phyloP scores from a whole-genome alignment of 2,329 filamentous ascomycete species.

The Hypoxylon sp. region DNA sequence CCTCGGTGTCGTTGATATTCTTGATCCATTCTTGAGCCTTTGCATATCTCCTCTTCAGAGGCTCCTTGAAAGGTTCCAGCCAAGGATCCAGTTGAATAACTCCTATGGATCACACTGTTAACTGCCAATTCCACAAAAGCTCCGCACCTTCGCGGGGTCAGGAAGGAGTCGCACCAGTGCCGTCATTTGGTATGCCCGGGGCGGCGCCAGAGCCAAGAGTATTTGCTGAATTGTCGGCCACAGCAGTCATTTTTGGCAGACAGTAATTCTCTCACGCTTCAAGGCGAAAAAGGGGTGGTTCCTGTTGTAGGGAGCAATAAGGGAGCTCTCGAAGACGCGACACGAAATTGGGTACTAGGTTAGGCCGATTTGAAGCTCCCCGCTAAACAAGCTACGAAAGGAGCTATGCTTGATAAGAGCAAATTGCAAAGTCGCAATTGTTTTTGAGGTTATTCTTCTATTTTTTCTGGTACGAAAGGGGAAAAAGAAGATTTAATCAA shows the following conservation, averaged over 20 bases:
- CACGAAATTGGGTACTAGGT: conserved; percentile 27
- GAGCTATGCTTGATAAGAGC: conserved; percentile 35
- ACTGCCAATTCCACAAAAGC: conserved; percentile 17
- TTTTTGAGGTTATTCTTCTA: conserved; percentile 15
- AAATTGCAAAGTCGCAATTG: conserved; percentile 7
- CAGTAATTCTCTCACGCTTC: conserved; percentile 6
- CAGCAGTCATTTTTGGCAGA: conserved; percentile 54
- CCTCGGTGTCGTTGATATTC: conserved; percentile 85
- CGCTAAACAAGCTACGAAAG: conserved; percentile 42
- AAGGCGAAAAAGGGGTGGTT: conserved; percentile 14
- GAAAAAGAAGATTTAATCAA: conserved; percentile 14
- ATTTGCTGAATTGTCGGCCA: conserved; percentile 62
- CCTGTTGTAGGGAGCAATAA: conserved; percentile 24
- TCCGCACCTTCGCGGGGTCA: conserved; percentile 2
- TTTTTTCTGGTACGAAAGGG: conserved; percentile 8
- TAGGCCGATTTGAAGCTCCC: conserved; percentile 33
- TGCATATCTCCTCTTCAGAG: conserved; percentile 80
- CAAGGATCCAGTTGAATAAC: conserved; percentile 91
- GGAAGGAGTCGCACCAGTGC: conserved; percentile 71
- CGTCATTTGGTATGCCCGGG: conserved; percentile 72
- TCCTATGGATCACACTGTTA: conserved; percentile 66
- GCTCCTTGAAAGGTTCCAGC: conserved; percentile 86
- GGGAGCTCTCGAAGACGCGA: conserved; percentile 23
- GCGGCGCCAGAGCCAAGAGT: conserved; percentile 54
- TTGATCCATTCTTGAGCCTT: conserved; percentile 91